Percentiles rank a stretch among this genome's conserved stretches.
phyloP scores from a whole-genome alignment of 192 early-diverging fungal species.

The Oehlia diaphana region DNA sequence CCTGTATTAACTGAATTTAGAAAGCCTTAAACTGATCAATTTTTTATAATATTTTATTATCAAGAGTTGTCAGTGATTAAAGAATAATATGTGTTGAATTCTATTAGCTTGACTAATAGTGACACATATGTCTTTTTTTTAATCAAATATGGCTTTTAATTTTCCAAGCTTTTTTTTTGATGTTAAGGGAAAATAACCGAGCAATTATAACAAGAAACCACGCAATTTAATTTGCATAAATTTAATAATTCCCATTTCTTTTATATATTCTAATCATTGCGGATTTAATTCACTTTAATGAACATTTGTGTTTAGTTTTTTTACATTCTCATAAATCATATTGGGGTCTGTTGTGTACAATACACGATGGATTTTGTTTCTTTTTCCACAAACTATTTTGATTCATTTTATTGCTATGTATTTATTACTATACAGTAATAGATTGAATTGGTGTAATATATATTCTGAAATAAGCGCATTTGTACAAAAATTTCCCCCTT shows the following conservation, averaged over 20 bases:
- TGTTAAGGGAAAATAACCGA: background rate
- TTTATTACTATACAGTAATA: background rate
- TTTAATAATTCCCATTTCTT: background rate
- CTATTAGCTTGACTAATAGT: background rate
- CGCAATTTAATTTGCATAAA: background rate
- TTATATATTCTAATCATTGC: background rate
- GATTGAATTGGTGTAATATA: background rate
- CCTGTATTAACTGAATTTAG: conserved; percentile 91
- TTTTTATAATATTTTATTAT: background rate
- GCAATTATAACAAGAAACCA: background rate
- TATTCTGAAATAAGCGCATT: background rate
- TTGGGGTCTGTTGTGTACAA: background rate
- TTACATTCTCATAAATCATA: background rate
- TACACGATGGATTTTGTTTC: background rate
- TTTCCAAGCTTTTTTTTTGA: background rate
- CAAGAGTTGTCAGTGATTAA: background rate
- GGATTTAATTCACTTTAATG: background rate
- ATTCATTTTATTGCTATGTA: background rate
- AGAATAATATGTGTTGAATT: background rate
- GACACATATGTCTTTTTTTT: background rate
- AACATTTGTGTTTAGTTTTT: background rate
- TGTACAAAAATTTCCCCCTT: background rate
- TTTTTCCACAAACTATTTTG: background rate
- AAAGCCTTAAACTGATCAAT: conserved; percentile 57
- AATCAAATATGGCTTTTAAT: background rate